phyloP scores from a whole-genome alignment of 1,139 yeast species.

The Barnettozyma hawaiiensis region DNA sequence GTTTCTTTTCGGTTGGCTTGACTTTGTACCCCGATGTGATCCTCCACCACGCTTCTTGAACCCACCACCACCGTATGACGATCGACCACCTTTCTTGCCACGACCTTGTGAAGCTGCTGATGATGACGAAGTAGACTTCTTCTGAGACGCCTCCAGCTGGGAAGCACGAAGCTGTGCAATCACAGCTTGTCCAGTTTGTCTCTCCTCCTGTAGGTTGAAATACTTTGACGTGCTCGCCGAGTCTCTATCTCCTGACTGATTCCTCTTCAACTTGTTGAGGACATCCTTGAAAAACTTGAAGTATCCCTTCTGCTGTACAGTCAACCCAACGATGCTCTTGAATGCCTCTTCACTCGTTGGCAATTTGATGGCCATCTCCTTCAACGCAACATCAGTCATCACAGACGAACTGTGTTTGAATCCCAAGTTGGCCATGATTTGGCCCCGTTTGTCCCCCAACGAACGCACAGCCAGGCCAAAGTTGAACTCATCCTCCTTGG shows the following conservation, averaged over 20 bases:
- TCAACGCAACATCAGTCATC: conserved; percentile 44
- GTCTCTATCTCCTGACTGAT: not conserved
- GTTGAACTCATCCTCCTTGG: conserved; percentile 25
- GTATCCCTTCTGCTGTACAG: conserved; percentile 36
- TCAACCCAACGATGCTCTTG: conserved; percentile 37
- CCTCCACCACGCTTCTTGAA: not conserved
- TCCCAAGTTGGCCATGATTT: conserved; percentile 39
- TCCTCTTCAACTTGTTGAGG: conserved; percentile 36
- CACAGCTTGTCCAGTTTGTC: conserved; percentile 11
- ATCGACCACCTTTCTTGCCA: not conserved
- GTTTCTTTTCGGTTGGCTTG: not conserved
- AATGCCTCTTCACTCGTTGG: conserved; percentile 54
- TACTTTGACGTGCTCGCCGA: conserved; percentile 13
- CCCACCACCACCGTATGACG: conserved; percentile 1
- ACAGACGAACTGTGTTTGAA: conserved; percentile 38
- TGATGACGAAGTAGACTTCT: not conserved
- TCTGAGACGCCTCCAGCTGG: conserved; percentile 6
- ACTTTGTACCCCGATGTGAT: not conserved
- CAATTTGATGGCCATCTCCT: conserved; percentile 48
- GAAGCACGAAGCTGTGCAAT: conserved; percentile 11
- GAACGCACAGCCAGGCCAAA: conserved; percentile 30
- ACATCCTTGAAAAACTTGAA: conserved; percentile 44
- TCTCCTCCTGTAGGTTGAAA: conserved; percentile 12
- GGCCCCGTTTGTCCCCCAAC: conserved; percentile 41
- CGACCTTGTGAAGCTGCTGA: conserved; percentile 1